Base-by-base conservation (phyloP, 2,329 filamentous ascomycete species). In the Pseudogymnoascus pannorum region DNA sequence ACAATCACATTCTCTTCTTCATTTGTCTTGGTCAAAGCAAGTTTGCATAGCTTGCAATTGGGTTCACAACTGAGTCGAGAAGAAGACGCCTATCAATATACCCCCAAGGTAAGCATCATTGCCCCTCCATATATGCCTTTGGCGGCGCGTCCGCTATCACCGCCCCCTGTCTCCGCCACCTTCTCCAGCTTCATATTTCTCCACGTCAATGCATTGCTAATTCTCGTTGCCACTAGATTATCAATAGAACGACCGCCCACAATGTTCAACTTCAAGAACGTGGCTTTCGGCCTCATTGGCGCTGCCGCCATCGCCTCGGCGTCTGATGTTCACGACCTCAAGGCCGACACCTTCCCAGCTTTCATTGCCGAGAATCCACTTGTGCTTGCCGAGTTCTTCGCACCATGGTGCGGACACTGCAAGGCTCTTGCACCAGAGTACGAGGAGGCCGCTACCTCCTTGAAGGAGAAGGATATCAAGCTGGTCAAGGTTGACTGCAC, bases 371-470 rank as follows among this genome's bases (percentile, higher is more conserved):
- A 86, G 70, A 89, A 97, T 75, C 87, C 91, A 70, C 83, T 99
- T 62, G 93, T 97, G 61, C 87, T 99, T 65, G 92, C 92, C 70
- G 92, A 99, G 80, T 99, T 97, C 86, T 97, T 91, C 76, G 93
- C 93, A 68, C 92, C 93, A 70, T 96, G 93, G 92, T 96, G 71
- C 67, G 93, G 92, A 68, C 93, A 97, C 84, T 97, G 93, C 89
- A 97, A 99, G 83, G 93, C 93, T 64, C 90, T 99, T 68, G 94
- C 89, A 65, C 89, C 90, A 73, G 90, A 94, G 78, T 95, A 94
- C 77, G 91, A 95, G 79, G 86, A 90, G 75, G 90, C 91, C 59
- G 91, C 91, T 58, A 92, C 89, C 29, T 82, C 85, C 31, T 81
- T 95, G 66, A 93, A 92, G 83, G 89, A 91, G 78, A 94, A 93